Percentiles rank a stretch among this genome's conserved stretches.
Evolutionary conservation across 768 basidiomycete genomes (phyloP).

Genomic region (Agaricus subrufescens): DNA sequence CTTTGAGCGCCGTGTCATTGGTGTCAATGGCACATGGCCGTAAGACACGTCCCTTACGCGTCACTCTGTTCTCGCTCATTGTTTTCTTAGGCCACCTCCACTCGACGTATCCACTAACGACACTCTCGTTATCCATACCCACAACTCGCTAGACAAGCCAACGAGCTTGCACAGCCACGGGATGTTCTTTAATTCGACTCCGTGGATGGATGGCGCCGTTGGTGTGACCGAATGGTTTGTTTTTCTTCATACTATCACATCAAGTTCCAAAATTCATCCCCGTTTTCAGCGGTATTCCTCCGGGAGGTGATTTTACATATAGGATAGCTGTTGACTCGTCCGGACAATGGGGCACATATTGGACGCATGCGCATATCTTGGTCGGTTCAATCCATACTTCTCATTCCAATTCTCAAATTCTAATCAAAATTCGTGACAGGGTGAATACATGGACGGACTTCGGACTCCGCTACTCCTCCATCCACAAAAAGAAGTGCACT

Average conservation of each 20-base stretch:
- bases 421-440: constrained; percentile 31
- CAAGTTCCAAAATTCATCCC: not conserved
- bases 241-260: not conserved
- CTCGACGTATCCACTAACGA: constrained; percentile 70
- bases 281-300: constrained; percentile 72
- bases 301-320: constrained; percentile 68
- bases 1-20: constrained; percentile 69
- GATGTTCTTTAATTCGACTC: constrained; percentile 86
- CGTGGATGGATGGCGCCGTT: constrained; percentile 88
- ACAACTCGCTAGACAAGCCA: constrained; percentile 62
- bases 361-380: constrained; percentile 67
- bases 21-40: constrained; percentile 94
- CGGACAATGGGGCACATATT: constrained; percentile 76
- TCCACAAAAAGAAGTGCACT: constrained; percentile 56
- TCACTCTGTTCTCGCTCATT: not conserved
- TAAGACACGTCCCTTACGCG: constrained; percentile 34
- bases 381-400: constrained; percentile 25
- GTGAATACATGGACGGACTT: constrained; percentile 91
- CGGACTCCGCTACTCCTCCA: constrained; percentile 84
- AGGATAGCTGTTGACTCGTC: constrained; percentile 64
- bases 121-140: constrained; percentile 70
- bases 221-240: constrained; percentile 79
- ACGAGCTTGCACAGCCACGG: constrained; percentile 89
- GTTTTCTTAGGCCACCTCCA: constrained; percentile 64
- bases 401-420: not conserved